Base-by-base conservation (phyloP, 192 early-diverging fungal species). In the Coemansia sp. region DNA sequence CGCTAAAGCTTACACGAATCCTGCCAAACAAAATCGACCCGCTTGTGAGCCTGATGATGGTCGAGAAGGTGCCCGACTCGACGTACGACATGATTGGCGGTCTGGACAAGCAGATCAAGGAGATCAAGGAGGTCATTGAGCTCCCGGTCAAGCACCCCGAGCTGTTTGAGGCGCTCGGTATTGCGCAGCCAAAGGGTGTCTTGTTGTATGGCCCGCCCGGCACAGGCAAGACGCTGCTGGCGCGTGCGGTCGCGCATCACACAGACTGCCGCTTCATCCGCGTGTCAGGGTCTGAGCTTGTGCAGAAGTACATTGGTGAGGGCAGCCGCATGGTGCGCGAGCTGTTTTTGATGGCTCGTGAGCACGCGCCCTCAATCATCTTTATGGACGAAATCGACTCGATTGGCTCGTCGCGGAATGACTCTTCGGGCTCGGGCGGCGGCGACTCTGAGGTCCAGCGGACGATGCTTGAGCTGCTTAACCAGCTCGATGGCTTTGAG, bases 41-140 rank as follows among this genome's bases (percentile, higher is more conserved):
- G n/a, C 82, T 99, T 33, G 97, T 99, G 17, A 91, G 87, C n/a
- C 82, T 99, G 44, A 99, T 99, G 97, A 99, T 97, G 97, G 94
- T 99, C 11, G 97, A 99, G 67, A 99, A 99, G 76, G 97, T 97
- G 14, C 97, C 97, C 23, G 95, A 97, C 73, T 95, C 93, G 49
- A 97, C 97, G 11, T 99, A 99, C 67, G 97, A 97, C 45, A 94
- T 95, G 92, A 88, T 99, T 53, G 97, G 97, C 62, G 97, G 97
- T 53, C 83, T 99, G 27, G 94, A 97, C 67, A 90, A 94, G 62
- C 97, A 99, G 67, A 99, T 99, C 61, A 97, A 99, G 67, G 97
- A 99, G 71, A 98, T 99, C 63, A 98, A 98, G 64, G 97, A 99
- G 74, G 97, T 97, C 32, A 98, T 99, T 63, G 97, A 98, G 80